phyloP scores from a whole-genome alignment of 192 early-diverging fungal genomes.

The Podila epigama region DNA sequence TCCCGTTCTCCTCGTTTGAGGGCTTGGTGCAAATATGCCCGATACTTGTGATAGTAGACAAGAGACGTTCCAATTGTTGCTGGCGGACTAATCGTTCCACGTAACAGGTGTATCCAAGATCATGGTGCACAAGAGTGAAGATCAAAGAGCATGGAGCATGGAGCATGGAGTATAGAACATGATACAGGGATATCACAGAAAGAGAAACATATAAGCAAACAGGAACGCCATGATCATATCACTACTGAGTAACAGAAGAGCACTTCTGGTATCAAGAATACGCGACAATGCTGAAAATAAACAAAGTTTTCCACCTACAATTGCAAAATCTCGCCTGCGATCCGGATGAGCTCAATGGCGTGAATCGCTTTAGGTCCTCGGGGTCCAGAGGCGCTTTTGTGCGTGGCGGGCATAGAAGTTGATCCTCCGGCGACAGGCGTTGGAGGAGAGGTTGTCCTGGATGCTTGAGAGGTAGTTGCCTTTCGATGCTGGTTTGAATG shows the following conservation, averaged over 20 bases:
- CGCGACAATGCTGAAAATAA: too few species aligned
- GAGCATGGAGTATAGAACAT: too few species aligned
- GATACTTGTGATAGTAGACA: conserved; percentile 59
- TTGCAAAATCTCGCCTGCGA: conserved; percentile 44
- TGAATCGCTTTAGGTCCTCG: conserved; percentile 43
- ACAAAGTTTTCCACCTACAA: too few species aligned
- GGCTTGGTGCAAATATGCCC: conserved; percentile 40
- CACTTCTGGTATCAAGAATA: too few species aligned
- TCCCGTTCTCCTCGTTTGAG: conserved; percentile 31
- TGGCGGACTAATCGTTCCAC: conserved; percentile 39
- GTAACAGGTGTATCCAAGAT: background rate
- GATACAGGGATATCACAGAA: too few species aligned
- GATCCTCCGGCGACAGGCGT: conserved; percentile 22
- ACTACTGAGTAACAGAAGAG: too few species aligned
- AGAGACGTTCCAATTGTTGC: conserved; percentile 57
- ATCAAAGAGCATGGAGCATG: background rate
- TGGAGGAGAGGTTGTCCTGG: conserved; percentile 39
- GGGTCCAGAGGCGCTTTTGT: background rate
- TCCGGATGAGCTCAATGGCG: conserved; percentile 44
- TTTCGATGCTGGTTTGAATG: conserved; percentile 14
- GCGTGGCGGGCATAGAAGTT: conserved; percentile 1
- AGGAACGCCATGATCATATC: too few species aligned
- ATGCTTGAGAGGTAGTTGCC: background rate
- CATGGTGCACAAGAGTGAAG: too few species aligned
- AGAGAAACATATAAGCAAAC: too few species aligned